Evolutionary conservation across 352 stramenopile genomes (phyloP).

Genomic region (Pythium biforme): DNA sequence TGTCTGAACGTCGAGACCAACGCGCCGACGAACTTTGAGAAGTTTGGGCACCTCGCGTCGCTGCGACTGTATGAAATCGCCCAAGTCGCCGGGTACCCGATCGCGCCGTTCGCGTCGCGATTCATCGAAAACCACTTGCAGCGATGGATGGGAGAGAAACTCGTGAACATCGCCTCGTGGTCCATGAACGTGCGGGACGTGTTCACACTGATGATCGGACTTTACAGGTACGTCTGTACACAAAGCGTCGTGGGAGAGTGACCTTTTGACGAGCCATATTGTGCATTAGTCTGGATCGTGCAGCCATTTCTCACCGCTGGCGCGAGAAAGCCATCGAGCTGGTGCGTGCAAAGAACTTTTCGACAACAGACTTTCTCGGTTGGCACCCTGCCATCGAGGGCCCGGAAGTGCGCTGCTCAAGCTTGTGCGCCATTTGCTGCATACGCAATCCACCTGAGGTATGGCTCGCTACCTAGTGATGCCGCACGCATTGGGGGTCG

Average conservation of each 20-base stretch:
- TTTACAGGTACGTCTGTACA: conserved; percentile 53
- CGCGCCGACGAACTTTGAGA: conserved; percentile 61
- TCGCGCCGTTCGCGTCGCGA: conserved; percentile 77
- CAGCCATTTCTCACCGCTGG: conserved; percentile 57
- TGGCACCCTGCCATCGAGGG: conserved; percentile 81
- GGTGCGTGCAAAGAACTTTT: conserved; percentile 64
- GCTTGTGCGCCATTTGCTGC: conserved; percentile 63
- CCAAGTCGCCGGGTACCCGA: conserved; percentile 76
- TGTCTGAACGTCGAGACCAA: conserved; percentile 74
- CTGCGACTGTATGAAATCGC: conserved; percentile 70
- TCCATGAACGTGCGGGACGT: conserved; percentile 66
- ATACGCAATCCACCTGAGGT: conserved; percentile 77
- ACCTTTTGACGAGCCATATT: too few species aligned
- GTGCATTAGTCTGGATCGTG: conserved; percentile 49
- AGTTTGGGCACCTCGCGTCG: conserved; percentile 75
- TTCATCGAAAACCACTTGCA: conserved; percentile 66
- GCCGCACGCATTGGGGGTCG: not conserved
- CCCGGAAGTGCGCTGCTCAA: conserved; percentile 69
- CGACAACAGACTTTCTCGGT: conserved; percentile 70
- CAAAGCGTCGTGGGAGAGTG: too few species aligned
- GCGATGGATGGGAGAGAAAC: conserved; percentile 80
- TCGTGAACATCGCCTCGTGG: conserved; percentile 39
- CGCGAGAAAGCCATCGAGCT: conserved; percentile 49
- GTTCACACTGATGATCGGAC: conserved; percentile 74
- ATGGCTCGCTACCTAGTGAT: not conserved